Evolutionary conservation across 805 yeast species (phyloP), one percentile per base, ranked within the genome.

Genomic region (Ogataea haglerorum): DNA sequence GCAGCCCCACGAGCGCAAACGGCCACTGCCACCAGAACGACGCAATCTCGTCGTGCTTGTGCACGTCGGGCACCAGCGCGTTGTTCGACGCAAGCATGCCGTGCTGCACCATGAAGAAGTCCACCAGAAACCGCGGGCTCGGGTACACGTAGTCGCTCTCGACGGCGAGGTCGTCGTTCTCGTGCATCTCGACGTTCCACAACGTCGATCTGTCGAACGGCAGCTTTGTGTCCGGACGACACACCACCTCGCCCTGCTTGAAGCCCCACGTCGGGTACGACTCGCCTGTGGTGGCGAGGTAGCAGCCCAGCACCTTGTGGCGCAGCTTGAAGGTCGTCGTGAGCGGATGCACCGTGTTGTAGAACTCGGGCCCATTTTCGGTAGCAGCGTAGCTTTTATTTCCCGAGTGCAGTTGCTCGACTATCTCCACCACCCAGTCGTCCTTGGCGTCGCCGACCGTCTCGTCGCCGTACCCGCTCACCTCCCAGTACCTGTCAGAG

Each of bases 221-320:
- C 1, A 50, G 13, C 12, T 40, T 31, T 39, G 80, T 67, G 0
- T 76, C 61, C 6, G 68, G 56, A 48, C 76, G 76, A 62, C 95
- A 85, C 6, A 80, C 76, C 30, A 85, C 86, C 62, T 85, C 95
- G 48, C 96, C 95, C 70, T 93, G 99, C 60, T 88, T 78, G 76
- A 91, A 93, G 15, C 99, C 99, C 99, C 99, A 93, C 13, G 79
- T 80, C 14, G 99, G 99, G 58, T 90, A 80, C 17, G 77, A 61
- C 50, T 70, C 67, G 32, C 96, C 97, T 9, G 93, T 74, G 10
- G 91, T 85, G 50, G 90, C 85, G 57, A 93, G 68, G 62, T 89
- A 90, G 62, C 97, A 95, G 30, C 85, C 84, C 55, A 88, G 61
- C 8, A 61, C 76, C 49, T 70, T 71, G 62, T 82, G 82, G 55